Conservation (phyloP, 345 rosid species). For the Aquilaria malaccensis region DNA sequence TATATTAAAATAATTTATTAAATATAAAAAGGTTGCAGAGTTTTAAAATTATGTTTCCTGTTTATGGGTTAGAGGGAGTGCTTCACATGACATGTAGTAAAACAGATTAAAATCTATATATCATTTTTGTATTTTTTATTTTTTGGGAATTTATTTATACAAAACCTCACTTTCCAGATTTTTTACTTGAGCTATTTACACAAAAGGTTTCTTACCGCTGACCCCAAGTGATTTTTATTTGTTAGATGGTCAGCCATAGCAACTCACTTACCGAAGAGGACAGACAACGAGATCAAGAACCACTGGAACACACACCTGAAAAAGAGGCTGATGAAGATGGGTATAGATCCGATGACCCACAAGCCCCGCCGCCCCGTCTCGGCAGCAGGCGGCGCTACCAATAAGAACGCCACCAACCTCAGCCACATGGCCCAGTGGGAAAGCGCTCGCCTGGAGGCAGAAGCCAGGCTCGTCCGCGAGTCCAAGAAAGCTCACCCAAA, state of each 20-base stretch:
- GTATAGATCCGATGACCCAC: slow-evolving; percentile 40
- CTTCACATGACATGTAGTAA: too few relatives aligned
- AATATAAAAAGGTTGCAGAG: too few relatives aligned
- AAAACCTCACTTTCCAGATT: too few relatives aligned
- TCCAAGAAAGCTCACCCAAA: neutral
- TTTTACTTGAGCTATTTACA: too few relatives aligned
- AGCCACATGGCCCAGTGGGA: slow-evolving; percentile 39
- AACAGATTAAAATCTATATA: too few relatives aligned
- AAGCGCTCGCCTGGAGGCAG: slow-evolving; percentile 29
- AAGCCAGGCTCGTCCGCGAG: slow-evolving; percentile 22
- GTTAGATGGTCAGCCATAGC: slow-evolving; percentile 60
- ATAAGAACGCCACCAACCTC: slow-evolving; percentile 3
- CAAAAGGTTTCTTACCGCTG: too few relatives aligned
- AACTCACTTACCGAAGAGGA: slow-evolving; percentile 37
- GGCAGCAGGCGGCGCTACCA: neutral
- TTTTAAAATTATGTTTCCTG: too few relatives aligned
- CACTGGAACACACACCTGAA: slow-evolving; percentile 53
- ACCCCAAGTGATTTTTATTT: too few relatives aligned
- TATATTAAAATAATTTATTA: too few relatives aligned
- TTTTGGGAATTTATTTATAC: too few relatives aligned
- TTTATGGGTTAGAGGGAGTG: too few relatives aligned
- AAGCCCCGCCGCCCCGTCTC: slow-evolving; percentile 20
- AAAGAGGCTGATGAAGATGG: slow-evolving; percentile 36
- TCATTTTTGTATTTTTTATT: too few relatives aligned
- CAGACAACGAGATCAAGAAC: slow-evolving; percentile 55